These are phyloP conservation scores for Vachellia pachyceras DNA, from an alignment of 306 rosid genomes.

Conservation along the genomic window DNA sequence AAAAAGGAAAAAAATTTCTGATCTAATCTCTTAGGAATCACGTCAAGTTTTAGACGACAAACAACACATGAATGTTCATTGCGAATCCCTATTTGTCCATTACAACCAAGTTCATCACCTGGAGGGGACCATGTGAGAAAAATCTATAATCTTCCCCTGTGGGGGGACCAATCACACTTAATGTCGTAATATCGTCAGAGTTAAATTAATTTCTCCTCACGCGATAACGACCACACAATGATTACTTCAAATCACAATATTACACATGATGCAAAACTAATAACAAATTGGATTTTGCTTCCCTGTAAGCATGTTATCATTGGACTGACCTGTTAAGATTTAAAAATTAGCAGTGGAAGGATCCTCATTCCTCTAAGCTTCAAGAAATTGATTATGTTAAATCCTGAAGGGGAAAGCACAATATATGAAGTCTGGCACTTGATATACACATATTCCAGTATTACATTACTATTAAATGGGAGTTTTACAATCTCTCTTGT, in stretches of 20 bases:
- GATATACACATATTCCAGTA: neutral
- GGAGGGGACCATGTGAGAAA: constrained; percentile 47
- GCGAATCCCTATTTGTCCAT: constrained; percentile 16
- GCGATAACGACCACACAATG: constrained; percentile 5
- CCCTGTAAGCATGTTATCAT: no score
- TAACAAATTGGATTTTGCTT: no score
- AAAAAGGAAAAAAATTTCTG: neutral
- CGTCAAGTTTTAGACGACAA: neutral
- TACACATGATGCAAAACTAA: neutral
- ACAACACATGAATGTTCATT: constrained; percentile 31
- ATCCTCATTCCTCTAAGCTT: neutral
- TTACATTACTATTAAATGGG: neutral
- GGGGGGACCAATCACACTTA: constrained; percentile 11
- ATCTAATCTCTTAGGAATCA: neutral
- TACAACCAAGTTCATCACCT: neutral
- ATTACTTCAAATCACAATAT: neutral
- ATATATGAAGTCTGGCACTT: neutral
- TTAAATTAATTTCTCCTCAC: constrained; percentile 17
- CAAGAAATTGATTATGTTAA: neutral
- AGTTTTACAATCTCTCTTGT: neutral
- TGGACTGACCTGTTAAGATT: no score
- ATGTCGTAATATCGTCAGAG: neutral
- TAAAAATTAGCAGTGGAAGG: neutral
- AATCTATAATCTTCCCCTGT: neutral
- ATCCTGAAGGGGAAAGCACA: neutral